Base-by-base conservation (phyloP, 2,329 filamentous ascomycete species). In the Penicillium sumatraense region DNA sequence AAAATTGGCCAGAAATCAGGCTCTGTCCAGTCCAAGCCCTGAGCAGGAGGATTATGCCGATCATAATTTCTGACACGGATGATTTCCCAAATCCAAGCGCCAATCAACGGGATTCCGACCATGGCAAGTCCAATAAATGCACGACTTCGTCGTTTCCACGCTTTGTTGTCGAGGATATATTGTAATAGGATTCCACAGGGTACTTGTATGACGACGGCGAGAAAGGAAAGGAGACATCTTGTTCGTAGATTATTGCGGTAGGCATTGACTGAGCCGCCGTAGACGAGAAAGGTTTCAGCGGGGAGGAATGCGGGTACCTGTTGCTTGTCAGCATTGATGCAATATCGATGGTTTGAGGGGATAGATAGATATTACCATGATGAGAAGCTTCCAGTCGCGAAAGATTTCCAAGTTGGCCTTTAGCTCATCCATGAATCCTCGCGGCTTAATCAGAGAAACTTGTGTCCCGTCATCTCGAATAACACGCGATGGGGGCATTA, bases 121-220 rank as follows among this genome's bases (percentile, higher is more conserved):
- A 40, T 40, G 10, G 1, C 36, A 11, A 40, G 11, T 21, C 36
- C 44, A 40, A 44, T 35, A 27, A 45, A 33, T 38, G 35, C 36
- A 45, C 36, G 47, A 36, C 31, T 56, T 31, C 31, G 33, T 56
- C 55, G 56, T 49, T 56, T 56, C 38, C 51, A 58, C 24, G 16
- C 46, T 42, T 53, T 49, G 49, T 50, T 20, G 24, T 53, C 36
- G 8, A 40, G 18, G 10, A 40, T 18, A 3, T 40, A 40, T 11
- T 40, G 36, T 13, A 40, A 20, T 8, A 40, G 36, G 13, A 40
- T 20, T 3, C 36, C 36, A 13, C 36, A 40, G 8, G 36, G 36
- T 5, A 40, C 16, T 21, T 40, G 36, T 10, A 40, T 40, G 16
- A 40, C 36, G 18, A 40, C 36, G 9, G 36, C 36, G 9, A 40